Conservation (phyloP, 2,329 filamentous ascomycete genomes). For the Cladophialophora immunda region DNA sequence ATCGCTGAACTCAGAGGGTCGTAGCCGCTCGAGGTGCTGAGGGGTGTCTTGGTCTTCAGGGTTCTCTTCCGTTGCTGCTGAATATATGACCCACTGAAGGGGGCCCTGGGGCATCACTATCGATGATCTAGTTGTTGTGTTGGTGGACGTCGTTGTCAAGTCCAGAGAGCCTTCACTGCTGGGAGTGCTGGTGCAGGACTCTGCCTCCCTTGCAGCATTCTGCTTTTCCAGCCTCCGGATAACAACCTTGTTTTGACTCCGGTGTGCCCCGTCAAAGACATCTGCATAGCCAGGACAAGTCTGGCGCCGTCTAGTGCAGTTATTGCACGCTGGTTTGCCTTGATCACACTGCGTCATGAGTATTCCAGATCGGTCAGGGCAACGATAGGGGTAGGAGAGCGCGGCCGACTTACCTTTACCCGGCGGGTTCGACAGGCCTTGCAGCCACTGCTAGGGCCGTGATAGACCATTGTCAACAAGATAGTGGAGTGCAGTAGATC, state of each 20-base stretch:
- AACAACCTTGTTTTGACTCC: slow-evolving; percentile 38
- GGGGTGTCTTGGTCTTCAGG: not conserved
- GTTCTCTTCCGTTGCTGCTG: slow-evolving; percentile 7
- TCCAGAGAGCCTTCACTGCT: slow-evolving; percentile 15
- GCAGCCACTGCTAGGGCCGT: slow-evolving; percentile 40
- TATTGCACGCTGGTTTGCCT: slow-evolving; percentile 41
- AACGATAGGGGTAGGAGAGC: not conserved
- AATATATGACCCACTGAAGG: slow-evolving; percentile 36
- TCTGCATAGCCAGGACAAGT: slow-evolving; percentile 40
- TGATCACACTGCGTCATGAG: slow-evolving; percentile 38
- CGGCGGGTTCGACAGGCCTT: slow-evolving; percentile 40
- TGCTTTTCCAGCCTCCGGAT: slow-evolving; percentile 29
- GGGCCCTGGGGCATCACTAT: not conserved
- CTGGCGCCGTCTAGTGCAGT: slow-evolving; percentile 33
- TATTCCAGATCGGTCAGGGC: not conserved
- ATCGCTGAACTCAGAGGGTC: not conserved
- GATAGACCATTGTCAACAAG: slow-evolving; percentile 39
- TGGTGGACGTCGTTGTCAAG: slow-evolving; percentile 10
- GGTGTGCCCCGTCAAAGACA: slow-evolving; percentile 40
- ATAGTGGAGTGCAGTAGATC: not conserved
- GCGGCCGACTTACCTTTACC: slow-evolving; percentile 35
- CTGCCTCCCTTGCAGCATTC: slow-evolving; percentile 16
- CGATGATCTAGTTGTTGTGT: not conserved
- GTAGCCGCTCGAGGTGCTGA: not conserved
- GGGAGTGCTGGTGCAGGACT: slow-evolving; percentile 17